phyloP scores from a whole-genome alignment of 169 alveolate genomes.

The Cryptosporidium andersoni region DNA sequence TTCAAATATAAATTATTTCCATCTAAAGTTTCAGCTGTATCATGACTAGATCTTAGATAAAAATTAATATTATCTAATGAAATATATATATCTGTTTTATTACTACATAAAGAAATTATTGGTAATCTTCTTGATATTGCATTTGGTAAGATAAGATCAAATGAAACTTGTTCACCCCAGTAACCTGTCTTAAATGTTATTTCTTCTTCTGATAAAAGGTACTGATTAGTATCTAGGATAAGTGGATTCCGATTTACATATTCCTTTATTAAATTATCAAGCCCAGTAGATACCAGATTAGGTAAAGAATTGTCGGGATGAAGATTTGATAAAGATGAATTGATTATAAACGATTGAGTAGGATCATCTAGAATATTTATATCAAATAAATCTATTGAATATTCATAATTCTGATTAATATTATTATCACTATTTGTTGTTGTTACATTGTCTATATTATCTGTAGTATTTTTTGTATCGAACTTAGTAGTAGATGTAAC shows the following conservation, averaged over 20 bases:
- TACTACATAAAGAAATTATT: constrained; percentile 11
- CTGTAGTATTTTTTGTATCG: too few species aligned
- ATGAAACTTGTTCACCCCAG: constrained; percentile 67
- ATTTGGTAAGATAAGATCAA: constrained; percentile 53
- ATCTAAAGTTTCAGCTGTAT: neutral
- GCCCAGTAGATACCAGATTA: neutral
- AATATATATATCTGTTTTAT: constrained; percentile 23
- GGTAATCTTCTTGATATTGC: constrained; percentile 44
- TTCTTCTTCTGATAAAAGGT: constrained; percentile 11
- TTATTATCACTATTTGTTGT: neutral
- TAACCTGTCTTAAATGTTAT: constrained; percentile 6
- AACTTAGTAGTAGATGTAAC: too few species aligned
- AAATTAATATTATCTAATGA: constrained; percentile 3
- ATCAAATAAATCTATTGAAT: neutral
- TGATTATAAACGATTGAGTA: too few species aligned
- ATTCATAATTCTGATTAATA: neutral
- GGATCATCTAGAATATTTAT: too few species aligned
- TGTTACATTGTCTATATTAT: too few species aligned
- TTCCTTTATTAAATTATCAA: constrained; percentile 38
- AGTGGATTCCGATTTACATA: constrained; percentile 34
- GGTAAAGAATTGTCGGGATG: too few species aligned
- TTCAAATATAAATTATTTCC: neutral
- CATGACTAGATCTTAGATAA: neutral
- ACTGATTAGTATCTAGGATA: neutral
- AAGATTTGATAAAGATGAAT: too few species aligned